These are phyloP conservation scores for Scheffersomyces illinoinensis DNA, from an alignment of 1,139 yeast species.

Conservation along the genomic window DNA sequence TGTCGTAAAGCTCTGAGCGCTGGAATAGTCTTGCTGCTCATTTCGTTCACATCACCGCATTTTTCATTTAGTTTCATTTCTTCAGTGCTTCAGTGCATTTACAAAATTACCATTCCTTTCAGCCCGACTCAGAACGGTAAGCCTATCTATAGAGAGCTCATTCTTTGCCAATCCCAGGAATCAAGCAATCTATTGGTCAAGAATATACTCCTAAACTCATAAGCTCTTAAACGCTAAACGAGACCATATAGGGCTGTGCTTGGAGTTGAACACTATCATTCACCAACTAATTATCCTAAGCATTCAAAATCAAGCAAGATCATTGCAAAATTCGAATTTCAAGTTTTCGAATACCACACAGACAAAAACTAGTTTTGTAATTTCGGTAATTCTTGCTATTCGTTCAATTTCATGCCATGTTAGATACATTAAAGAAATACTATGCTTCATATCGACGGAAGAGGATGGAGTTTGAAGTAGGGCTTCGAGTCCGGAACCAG, in stretches of 20 bases:
- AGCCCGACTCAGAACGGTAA: background rate
- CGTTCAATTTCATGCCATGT: background rate
- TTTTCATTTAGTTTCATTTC: background rate
- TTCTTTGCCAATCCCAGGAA: background rate
- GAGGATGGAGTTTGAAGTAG: slow-evolving; percentile 13
- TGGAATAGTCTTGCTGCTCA: background rate
- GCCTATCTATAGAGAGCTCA: background rate
- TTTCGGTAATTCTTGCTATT: background rate
- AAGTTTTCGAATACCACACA: no score
- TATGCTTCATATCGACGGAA: slow-evolving; percentile 4
- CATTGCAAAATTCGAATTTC: no score
- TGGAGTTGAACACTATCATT: no score
- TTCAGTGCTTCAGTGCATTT: background rate
- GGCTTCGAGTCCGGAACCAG: slow-evolving; percentile 22
- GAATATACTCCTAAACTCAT: background rate
- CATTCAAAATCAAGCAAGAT: background rate
- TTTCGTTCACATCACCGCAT: background rate
- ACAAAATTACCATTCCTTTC: background rate
- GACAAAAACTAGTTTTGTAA: no score
- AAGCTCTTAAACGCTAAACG: no score
- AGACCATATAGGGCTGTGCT: no score
- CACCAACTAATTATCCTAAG: background rate
- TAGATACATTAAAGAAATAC: slow-evolving; percentile 1
- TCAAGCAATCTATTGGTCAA: background rate
- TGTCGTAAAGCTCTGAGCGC: background rate